phyloP scores from a whole-genome alignment of 1,284 basidiomycete species.

The Malassezia arunalokei region DNA sequence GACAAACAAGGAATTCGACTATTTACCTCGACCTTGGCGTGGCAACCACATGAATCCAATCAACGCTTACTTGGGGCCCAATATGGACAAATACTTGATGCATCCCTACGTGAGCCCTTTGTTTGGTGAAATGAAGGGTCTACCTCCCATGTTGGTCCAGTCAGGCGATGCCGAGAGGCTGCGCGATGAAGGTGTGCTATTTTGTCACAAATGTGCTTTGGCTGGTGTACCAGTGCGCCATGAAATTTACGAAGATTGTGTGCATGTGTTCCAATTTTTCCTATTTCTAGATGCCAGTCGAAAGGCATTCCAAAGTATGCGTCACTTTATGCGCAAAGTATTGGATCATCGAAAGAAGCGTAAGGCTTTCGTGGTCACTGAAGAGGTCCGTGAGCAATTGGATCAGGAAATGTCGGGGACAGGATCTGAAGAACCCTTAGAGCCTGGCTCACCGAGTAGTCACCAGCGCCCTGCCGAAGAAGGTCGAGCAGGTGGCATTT shows the following conservation, averaged over 20 bases:
- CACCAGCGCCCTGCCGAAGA: slow-evolving; percentile 11
- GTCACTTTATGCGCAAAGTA: slow-evolving; percentile 45
- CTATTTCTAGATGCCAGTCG: slow-evolving; percentile 43
- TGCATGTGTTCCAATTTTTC: slow-evolving; percentile 46
- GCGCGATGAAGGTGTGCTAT: slow-evolving; percentile 77
- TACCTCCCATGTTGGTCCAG: slow-evolving; percentile 86
- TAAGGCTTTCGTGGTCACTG: slow-evolving; percentile 52
- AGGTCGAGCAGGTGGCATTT: slow-evolving; percentile 15
- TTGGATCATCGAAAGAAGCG: slow-evolving; percentile 33
- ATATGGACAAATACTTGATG: slow-evolving; percentile 68
- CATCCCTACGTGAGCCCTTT: slow-evolving; percentile 82
- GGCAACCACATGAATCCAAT: slow-evolving; percentile 87
- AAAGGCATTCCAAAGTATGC: slow-evolving; percentile 42
- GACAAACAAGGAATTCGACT: slow-evolving; percentile 60
- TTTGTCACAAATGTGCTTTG: slow-evolving; percentile 82
- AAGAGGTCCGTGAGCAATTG: slow-evolving; percentile 49
- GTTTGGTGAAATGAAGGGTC: slow-evolving; percentile 75
- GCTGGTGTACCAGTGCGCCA: slow-evolving; percentile 79
- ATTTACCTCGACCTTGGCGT: slow-evolving; percentile 50
- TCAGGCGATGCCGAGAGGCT: slow-evolving; percentile 87
- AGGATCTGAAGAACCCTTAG: slow-evolving; percentile 17
- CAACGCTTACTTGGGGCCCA: slow-evolving; percentile 75
- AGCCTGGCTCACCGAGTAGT: slow-evolving; percentile 3
- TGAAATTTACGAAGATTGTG: slow-evolving; percentile 84
- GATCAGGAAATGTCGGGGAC: slow-evolving; percentile 31